Evolutionary conservation across 2,329 filamentous ascomycete species (phyloP), one percentile per base, ranked within the genome.

Genomic region (Microdochium nivale): DNA sequence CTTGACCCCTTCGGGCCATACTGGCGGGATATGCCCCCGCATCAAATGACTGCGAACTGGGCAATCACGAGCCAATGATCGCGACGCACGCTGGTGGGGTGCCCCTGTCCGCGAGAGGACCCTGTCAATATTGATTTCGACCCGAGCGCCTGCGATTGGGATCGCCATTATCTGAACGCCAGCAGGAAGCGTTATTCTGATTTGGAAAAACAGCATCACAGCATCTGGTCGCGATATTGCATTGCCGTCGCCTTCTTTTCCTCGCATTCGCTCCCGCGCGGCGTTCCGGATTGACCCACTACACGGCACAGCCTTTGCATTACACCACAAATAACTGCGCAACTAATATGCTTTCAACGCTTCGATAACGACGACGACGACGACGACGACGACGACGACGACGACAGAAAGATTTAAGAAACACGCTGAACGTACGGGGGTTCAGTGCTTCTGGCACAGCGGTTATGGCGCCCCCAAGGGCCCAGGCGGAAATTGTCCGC

Each of bases 401-500:
- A 30, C 27, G 27, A 30, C 27, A 30, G 11, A 5, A 30, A 30
- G 27, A 30, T 30, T 30, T 11, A 11, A 30, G 5, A 30, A 11
- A 5, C 11, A 30, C 27, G 27, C 27, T 5, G 27, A 11, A 30
- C 5, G 5, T 11, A 11, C 27, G 27, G 5, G 27, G 5, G 27
- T 5, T 30, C 27, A 5, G 5, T 30, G 5, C 27, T 5, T 5
- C 27, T 40, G 19, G 14, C 35, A 19, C 35, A 40, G 16, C 13
- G 35, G 23, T 5, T 14, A 47, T 47, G 46, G 46, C 46, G n/a
- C 46, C 46, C 23, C 30, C 48, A 11, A 35, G 48, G 47, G 24
- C 25, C 23, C 72, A 73, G 58, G 63, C 60, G 60, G 74, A 77
- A 55, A 71, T 76, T 54, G 74, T 81, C 60, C 82, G 80, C 61